These are phyloP conservation scores for Dendrobium nobile DNA, from an alignment of 106 monocot genomes.

Conservation along the genomic window DNA sequence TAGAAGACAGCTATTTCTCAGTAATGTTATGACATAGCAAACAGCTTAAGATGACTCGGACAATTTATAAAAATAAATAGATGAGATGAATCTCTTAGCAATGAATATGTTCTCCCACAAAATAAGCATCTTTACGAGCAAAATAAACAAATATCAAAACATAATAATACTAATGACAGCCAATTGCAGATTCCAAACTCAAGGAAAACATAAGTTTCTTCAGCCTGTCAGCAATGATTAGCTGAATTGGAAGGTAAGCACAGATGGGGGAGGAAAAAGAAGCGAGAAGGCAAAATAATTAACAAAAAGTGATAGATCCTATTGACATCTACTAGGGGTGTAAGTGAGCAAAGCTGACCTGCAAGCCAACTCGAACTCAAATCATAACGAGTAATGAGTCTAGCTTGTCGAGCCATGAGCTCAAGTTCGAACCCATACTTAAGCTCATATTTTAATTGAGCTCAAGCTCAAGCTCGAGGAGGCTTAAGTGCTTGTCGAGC, in stretches of 20 bases:
- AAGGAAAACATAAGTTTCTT: background rate
- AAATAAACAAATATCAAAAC: background rate
- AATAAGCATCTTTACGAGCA: background rate
- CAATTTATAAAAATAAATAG: background rate
- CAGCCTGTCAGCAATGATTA: background rate
- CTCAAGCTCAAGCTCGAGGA: too few relatives aligned
- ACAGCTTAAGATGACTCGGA: background rate
- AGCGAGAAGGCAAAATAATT: background rate
- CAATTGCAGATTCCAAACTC: background rate
- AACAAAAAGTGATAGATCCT: too few relatives aligned
- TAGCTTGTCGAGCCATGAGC: too few relatives aligned
- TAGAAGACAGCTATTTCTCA: slow-evolving; percentile 12
- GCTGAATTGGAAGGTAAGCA: background rate
- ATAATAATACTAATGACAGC: background rate
- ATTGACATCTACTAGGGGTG: too few relatives aligned
- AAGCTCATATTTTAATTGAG: too few relatives aligned
- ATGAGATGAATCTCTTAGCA: background rate
- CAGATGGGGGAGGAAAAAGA: background rate
- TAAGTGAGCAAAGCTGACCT: too few relatives aligned
- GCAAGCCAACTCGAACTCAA: too few relatives aligned
- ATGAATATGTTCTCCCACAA: background rate
- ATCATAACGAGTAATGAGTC: too few relatives aligned
- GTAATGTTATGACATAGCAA: background rate
- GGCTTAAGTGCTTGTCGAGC: too few relatives aligned
- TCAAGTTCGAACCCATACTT: too few relatives aligned